A percentile compares a stretch with the other conserved stretches of the same genome.
Conservation (phyloP, 176 grass and related monocot species). For the Puccinellia tenuiflora region DNA sequence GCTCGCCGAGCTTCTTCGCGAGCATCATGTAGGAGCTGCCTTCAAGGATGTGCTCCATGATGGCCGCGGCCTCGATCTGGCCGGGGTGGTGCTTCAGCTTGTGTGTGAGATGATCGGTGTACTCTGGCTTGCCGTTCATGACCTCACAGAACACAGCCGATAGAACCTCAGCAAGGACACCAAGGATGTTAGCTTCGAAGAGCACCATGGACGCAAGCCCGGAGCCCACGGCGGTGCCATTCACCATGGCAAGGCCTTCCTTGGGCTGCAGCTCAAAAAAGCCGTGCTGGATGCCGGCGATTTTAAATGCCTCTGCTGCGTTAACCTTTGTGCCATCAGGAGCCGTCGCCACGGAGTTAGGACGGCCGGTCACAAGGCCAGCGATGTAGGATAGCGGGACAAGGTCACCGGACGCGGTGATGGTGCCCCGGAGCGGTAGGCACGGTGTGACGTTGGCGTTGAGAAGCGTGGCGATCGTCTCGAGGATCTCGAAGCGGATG, state of each 20-base stretch:
- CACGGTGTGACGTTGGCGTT: constrained; percentile 82
- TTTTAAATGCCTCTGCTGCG: constrained; percentile 48
- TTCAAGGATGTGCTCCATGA: constrained; percentile 86
- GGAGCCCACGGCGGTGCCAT: constrained; percentile 76
- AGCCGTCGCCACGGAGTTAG: constrained; percentile 39
- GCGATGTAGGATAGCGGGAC: constrained; percentile 85
- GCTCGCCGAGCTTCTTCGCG: constrained; percentile 63
- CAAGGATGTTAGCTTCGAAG: constrained; percentile 66
- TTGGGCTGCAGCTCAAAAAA: constrained; percentile 85
- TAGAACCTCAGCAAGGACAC: constrained; percentile 52
- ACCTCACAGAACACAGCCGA: constrained; percentile 86
- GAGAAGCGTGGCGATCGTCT: constrained; percentile 60
- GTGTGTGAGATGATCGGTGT: constrained; percentile 83
- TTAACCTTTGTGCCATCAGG: constrained; percentile 26
- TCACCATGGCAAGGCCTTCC: constrained; percentile 84
- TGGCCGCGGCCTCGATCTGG: constrained; percentile 83
- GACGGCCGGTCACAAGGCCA: constrained; percentile 63
- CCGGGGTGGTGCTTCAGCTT: constrained; percentile 93
- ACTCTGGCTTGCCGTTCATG: constrained; percentile 87
- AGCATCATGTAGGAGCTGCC: constrained; percentile 76
- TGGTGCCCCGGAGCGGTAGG: constrained; percentile 77
- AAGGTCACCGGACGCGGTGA: constrained; percentile 77
- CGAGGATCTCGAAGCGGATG: constrained; percentile 85
- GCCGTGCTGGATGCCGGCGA: constrained; percentile 42
- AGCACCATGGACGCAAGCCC: constrained; percentile 74